These are phyloP conservation scores for Entomortierella chlamydospora DNA, from an alignment of 192 early-diverging fungal species.

Conservation along the genomic window DNA sequence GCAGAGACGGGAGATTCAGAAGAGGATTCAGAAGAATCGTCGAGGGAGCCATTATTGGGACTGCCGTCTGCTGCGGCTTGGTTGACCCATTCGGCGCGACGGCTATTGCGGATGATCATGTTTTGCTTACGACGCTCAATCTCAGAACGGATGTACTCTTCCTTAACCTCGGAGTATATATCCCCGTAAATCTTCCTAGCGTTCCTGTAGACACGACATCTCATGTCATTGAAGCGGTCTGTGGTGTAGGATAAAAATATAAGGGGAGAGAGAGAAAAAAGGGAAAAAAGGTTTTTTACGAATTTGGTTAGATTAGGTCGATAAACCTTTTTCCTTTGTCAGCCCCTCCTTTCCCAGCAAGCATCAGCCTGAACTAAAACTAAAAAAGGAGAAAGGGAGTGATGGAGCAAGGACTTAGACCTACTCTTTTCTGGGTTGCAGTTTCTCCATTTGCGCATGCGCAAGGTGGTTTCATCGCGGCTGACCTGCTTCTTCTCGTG, in stretches of 20 bases:
- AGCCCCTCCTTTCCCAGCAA: neutral
- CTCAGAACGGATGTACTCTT: slow-evolving; percentile 74
- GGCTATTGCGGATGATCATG: slow-evolving; percentile 43
- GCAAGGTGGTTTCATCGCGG: slow-evolving; percentile 62
- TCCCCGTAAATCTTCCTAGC: slow-evolving; percentile 69
- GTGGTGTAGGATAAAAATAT: neutral
- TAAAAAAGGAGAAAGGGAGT: too few species aligned
- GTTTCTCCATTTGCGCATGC: slow-evolving; percentile 64
- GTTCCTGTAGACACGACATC: slow-evolving; percentile 79
- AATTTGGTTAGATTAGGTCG: too few species aligned
- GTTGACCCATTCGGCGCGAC: slow-evolving; percentile 34
- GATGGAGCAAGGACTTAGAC: slow-evolving; percentile 3
- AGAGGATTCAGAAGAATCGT: slow-evolving; percentile 1
- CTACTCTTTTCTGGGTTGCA: slow-evolving; percentile 63
- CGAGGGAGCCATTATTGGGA: neutral
- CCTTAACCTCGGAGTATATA: slow-evolving; percentile 66
- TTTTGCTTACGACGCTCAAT: slow-evolving; percentile 62
- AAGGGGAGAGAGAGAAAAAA: neutral
- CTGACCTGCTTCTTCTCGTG: slow-evolving; percentile 66
- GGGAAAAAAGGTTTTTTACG: neutral
- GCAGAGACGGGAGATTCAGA: neutral
- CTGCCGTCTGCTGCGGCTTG: slow-evolving; percentile 7
- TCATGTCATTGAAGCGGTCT: slow-evolving; percentile 74
- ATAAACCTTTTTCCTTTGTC: neutral
- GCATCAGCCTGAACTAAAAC: too few species aligned